phyloP scores from a whole-genome alignment of 1,139 yeast genomes.

The Yamadazyma siamensis region DNA sequence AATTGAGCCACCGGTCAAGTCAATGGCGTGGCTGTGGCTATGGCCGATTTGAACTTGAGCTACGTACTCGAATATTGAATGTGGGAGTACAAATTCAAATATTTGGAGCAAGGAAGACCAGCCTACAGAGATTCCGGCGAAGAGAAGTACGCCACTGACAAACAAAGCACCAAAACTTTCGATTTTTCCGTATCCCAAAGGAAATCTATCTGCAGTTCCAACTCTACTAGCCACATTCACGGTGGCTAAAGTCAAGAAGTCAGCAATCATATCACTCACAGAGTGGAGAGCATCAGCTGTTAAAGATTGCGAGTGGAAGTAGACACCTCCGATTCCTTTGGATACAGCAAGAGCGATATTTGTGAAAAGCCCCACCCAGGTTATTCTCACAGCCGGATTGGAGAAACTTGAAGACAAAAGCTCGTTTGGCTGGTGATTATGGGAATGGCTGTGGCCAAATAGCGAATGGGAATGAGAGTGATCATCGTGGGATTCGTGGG shows the following conservation, averaged over 20 bases:
- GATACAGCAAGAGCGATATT: slow-evolving; percentile 84
- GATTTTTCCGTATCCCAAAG: slow-evolving; percentile 88
- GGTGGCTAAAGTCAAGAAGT: slow-evolving; percentile 82
- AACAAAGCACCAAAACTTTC: slow-evolving; percentile 90
- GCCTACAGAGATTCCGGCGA: slow-evolving; percentile 91
- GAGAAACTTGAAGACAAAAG: slow-evolving; percentile 34
- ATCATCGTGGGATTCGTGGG: slow-evolving; percentile 2
- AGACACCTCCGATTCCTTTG: slow-evolving; percentile 84
- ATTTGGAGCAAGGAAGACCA: slow-evolving; percentile 77
- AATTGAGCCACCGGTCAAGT: slow-evolving; percentile 1
- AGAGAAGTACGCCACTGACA: slow-evolving; percentile 75
- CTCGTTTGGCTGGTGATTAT: slow-evolving; percentile 40
- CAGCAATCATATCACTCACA: slow-evolving; percentile 83
- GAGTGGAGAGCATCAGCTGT: slow-evolving; percentile 95
- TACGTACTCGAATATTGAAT: slow-evolving; percentile 38
- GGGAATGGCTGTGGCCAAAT: slow-evolving; percentile 18
- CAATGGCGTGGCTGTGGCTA: slow-evolving; percentile 44
- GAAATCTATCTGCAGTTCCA: slow-evolving; percentile 62
- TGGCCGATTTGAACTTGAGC: slow-evolving; percentile 51
- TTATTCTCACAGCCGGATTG: slow-evolving; percentile 89
- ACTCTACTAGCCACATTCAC: slow-evolving; percentile 71
- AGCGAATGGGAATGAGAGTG: slow-evolving; percentile 10
- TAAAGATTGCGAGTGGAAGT: slow-evolving; percentile 91
- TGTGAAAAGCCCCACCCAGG: slow-evolving; percentile 84
- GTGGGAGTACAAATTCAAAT: slow-evolving; percentile 65